Evolutionary conservation across 441 rosid genomes (phyloP), one percentile per base, ranked within the genome.

Genomic region (Populus hybrid): DNA sequence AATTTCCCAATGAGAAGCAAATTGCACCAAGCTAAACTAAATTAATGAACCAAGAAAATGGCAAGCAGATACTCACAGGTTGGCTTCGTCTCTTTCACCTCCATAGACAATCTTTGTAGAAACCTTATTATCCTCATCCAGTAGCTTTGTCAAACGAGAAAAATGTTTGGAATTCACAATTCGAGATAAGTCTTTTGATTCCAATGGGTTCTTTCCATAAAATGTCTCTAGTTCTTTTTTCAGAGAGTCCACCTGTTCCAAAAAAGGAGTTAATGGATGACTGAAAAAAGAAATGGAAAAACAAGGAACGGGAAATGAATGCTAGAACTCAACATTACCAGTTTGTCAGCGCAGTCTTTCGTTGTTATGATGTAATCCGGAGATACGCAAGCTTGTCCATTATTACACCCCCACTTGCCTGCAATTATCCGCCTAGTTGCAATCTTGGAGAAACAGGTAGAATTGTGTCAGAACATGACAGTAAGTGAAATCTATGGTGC

Each of bases 81-180:
- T 93, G 36, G 78, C 85, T 81, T 87, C 72, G 82, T 95, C 93
- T 75, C 85, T 91, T 86, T 89, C 87, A 77, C 98, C 98, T 35
- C 99, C 99, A 67, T 85, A 68, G 79, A 95, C 85, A 73, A 97
- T 90, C 82, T 92, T 96, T 21, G 86, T 86, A 74, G 92, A 88
- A 81, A 93, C 95, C 78, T 92, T 88, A 34, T 89, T 89, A 36
- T 89, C 92, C 59, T 97, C 99, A 30, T 94, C 99, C 80, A 97
- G 75, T 76, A 94, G 82, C 83, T 90, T 97, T 67, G 86, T 65
- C 74, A 97, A 18, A 21, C 99, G 97, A 77, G 83, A 72, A 78
- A 92, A 94, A 88, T 97, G 99, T 77, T 85, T 91, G 16, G 89
- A 81, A 83, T 89, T 97, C 70, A 97, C 97, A 42, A 97, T 89